These are phyloP conservation scores for Apiotrichum veenhuisii DNA, from an alignment of 1,284 basidiomycete genomes.

Conservation along the genomic window DNA sequence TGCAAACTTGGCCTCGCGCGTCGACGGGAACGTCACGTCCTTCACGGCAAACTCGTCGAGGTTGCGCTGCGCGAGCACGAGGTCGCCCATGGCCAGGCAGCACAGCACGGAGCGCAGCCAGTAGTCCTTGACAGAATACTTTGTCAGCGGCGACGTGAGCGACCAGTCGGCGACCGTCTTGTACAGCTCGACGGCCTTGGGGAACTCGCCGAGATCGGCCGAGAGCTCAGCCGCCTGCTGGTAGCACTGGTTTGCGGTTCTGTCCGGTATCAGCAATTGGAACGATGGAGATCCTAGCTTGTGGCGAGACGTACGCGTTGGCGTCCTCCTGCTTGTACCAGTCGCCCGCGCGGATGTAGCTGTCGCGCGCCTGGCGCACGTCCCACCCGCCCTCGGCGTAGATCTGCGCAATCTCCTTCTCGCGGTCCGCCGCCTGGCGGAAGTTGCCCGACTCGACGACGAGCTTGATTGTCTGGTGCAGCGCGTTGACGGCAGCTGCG, in stretches of 20 bases:
- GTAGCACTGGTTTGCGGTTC: slow-evolving; percentile 91
- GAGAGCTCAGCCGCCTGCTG: slow-evolving; percentile 95
- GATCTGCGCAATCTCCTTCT: slow-evolving; percentile 94
- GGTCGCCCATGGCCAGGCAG: slow-evolving; percentile 81
- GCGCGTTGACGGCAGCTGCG: slow-evolving; percentile 84
- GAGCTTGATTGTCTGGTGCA: slow-evolving; percentile 78
- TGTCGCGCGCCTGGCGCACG: slow-evolving; percentile 66
- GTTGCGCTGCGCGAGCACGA: slow-evolving; percentile 75
- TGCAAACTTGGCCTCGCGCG: slow-evolving; percentile 85
- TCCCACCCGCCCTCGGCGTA: slow-evolving; percentile 64
- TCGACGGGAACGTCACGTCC: slow-evolving; percentile 77
- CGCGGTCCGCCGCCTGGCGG: slow-evolving; percentile 93
- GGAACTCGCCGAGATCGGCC: slow-evolving; percentile 81
- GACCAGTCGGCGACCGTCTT: slow-evolving; percentile 86
- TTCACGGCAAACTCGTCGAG: slow-evolving; percentile 65
- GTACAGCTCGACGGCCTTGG: slow-evolving; percentile 80
- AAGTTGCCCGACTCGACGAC: slow-evolving; percentile 84
- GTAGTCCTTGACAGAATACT: slow-evolving; percentile 98
- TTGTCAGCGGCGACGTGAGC: slow-evolving; percentile 79
- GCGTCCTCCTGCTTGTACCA: slow-evolving; percentile 98
- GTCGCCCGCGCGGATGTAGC: slow-evolving; percentile 87
- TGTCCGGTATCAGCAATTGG: slow-evolving; percentile 39
- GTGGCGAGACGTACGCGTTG: slow-evolving; percentile 65
- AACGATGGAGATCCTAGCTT: neutral
- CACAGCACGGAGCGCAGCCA: slow-evolving; percentile 87